Conservation (phyloP, 2,329 filamentous ascomycete species). For the Myriangium duriaei region DNA sequence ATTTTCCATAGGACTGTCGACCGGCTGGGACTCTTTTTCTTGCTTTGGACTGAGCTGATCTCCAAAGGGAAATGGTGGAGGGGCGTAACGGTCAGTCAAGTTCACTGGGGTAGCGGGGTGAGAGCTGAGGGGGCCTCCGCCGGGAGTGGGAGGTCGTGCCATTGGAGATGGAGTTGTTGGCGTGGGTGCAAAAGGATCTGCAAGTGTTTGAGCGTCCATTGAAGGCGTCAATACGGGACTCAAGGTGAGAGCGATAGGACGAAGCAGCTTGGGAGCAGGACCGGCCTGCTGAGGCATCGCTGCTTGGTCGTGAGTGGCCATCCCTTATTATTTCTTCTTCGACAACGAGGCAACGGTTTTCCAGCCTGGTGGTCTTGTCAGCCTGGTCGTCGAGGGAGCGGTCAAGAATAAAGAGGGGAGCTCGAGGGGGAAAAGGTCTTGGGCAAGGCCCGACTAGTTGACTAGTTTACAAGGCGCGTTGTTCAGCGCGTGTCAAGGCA, state of each 20-base stretch:
- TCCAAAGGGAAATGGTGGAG: not conserved
- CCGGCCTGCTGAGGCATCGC: not conserved
- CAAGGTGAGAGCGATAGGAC: not conserved
- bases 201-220: not conserved
- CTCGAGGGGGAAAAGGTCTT: too few species aligned
- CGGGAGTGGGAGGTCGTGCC: conserved; percentile 18
- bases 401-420: too few species aligned
- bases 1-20: conserved; percentile 2
- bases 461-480: too few species aligned
- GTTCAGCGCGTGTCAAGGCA: too few species aligned
- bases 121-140: conserved; percentile 23
- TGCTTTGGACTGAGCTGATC: conserved; percentile 1
- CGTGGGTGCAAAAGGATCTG: not conserved
- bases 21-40: not conserved
- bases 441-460: too few species aligned
- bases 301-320: too few species aligned
- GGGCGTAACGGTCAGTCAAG: conserved; percentile 10
- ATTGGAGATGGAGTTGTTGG: conserved; percentile 8
- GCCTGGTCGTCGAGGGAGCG: too few species aligned
- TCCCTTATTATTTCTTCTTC: too few species aligned
- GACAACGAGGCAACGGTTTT: too few species aligned
- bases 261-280: not conserved
- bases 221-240: not conserved
- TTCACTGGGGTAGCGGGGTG: conserved; percentile 21
- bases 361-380: too few species aligned